Evolutionary conservation across 108 stramenopile species (phyloP).

Genomic region (Fragilaria crotonensis): DNA sequence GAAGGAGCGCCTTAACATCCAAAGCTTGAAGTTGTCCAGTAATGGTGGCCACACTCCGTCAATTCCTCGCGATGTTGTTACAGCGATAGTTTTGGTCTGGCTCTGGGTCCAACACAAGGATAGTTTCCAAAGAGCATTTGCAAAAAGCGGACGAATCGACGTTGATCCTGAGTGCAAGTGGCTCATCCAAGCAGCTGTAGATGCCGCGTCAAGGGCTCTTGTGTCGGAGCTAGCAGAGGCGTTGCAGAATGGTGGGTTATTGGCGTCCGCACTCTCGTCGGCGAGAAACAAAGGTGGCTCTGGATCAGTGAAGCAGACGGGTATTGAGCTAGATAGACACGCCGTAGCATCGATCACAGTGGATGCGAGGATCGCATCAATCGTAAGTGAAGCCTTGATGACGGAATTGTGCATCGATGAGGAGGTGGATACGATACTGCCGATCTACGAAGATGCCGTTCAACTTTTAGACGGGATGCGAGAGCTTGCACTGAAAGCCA

Average conservation of each 20-base stretch:
- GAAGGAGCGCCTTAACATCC: constrained; percentile 33
- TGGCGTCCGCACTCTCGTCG: background rate
- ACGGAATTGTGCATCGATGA: constrained; percentile 36
- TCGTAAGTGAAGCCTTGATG: constrained; percentile 46
- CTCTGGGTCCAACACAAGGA: constrained; percentile 61
- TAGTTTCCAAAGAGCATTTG: constrained; percentile 46
- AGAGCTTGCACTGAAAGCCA: constrained; percentile 51
- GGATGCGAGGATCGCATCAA: constrained; percentile 29
- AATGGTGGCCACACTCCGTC: constrained; percentile 13
- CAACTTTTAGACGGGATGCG: constrained; percentile 60
- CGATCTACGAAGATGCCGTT: constrained; percentile 32
- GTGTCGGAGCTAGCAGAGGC: constrained; percentile 22
- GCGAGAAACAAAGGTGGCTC: constrained; percentile 1
- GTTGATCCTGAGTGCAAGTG: constrained; percentile 61
- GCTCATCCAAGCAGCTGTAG: constrained; percentile 51
- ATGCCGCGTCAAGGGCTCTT: constrained; percentile 32
- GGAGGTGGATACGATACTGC: constrained; percentile 20
- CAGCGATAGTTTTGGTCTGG: constrained; percentile 42
- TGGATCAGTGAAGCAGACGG: too few relatives aligned
- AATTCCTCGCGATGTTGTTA: constrained; percentile 27
- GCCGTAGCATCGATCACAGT: constrained; percentile 5
- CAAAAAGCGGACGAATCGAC: constrained; percentile 45
- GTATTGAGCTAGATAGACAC: constrained; percentile 3
- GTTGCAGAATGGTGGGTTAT: constrained; percentile 2
- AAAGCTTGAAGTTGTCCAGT: constrained; percentile 17